Conservation (phyloP, 2,329 filamentous ascomycete genomes). For the Aspergillus amoenus region DNA sequence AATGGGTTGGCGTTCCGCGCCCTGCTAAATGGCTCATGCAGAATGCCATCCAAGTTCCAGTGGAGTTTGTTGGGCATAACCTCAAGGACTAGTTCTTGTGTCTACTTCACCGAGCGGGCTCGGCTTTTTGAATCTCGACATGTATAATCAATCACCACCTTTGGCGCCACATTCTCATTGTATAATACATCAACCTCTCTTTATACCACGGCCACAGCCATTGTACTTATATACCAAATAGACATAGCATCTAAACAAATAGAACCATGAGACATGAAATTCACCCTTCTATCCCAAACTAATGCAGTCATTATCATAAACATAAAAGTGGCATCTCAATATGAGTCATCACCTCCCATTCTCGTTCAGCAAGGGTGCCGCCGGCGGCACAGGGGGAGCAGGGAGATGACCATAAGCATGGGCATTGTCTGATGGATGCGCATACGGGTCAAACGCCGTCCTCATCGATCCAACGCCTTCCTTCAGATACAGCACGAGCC, state of each 20-base stretch:
- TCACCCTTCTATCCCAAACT: conserved; percentile 3
- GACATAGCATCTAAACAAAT: neutral
- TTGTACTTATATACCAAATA: neutral
- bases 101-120: neutral
- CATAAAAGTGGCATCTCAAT: neutral
- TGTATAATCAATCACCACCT: neutral
- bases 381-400: conserved; percentile 16
- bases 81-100: neutral
- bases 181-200: conserved; percentile 2
- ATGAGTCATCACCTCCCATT: conserved; percentile 18
- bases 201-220: neutral
- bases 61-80: conserved; percentile 14
- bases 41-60: conserved; percentile 34
- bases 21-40: conserved; percentile 31
- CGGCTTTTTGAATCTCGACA: neutral
- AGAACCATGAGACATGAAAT: conserved; percentile 11
- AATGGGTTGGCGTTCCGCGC: conserved; percentile 29
- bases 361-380: conserved; percentile 21
- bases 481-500: conserved; percentile 79
- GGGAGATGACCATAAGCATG: neutral
- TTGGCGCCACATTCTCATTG: neutral
- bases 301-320: conserved; percentile 10
- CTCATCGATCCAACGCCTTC: conserved; percentile 51
- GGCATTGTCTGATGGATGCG: conserved; percentile 10
- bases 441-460: conserved; percentile 37